Evolutionary conservation across 1,284 basidiomycete species (phyloP).

Genomic region (Pulchroboletus neoregius): DNA sequence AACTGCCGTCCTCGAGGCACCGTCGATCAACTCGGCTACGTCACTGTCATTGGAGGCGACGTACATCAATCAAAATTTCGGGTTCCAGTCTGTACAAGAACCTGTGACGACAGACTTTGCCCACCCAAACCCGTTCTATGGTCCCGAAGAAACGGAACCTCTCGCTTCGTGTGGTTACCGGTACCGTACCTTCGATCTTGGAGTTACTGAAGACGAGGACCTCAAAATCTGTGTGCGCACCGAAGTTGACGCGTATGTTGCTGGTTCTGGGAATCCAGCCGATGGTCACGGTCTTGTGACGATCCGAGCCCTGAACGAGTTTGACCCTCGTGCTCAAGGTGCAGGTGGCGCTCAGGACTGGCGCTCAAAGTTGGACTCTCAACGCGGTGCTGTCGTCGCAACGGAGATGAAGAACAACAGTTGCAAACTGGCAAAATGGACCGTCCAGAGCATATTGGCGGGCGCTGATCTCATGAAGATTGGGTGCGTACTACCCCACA

Average conservation of each 20-base stretch:
- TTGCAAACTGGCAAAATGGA: constrained; percentile 97
- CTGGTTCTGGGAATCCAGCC: constrained; percentile 60
- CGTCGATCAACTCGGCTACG: constrained; percentile 90
- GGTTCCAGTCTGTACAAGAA: constrained; percentile 92
- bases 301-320: constrained; percentile 96
- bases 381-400: constrained; percentile 96
- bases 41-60: constrained; percentile 96
- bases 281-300: constrained; percentile 82
- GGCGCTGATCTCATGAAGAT: constrained; percentile 98
- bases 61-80: constrained; percentile 99
- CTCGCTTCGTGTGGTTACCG: constrained; percentile 95
- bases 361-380: constrained; percentile 93
- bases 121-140: constrained; percentile 94
- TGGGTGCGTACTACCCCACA: constrained; percentile 57
- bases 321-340: constrained; percentile 88
- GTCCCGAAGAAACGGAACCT: constrained; percentile 90
- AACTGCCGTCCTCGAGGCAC: constrained; percentile 54
- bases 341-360: constrained; percentile 95
- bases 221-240: constrained; percentile 92
- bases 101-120: constrained; percentile 66
- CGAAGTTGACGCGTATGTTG: constrained; percentile 89
- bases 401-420: constrained; percentile 99
- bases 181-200: constrained; percentile 95
- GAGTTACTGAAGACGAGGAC: constrained; percentile 85
- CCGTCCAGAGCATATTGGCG: constrained; percentile 92